Evolutionary conservation across 108 stramenopile genomes (phyloP), one percentile per base, ranked within the genome.

Genomic region (Aurantiochytrium sp.): DNA sequence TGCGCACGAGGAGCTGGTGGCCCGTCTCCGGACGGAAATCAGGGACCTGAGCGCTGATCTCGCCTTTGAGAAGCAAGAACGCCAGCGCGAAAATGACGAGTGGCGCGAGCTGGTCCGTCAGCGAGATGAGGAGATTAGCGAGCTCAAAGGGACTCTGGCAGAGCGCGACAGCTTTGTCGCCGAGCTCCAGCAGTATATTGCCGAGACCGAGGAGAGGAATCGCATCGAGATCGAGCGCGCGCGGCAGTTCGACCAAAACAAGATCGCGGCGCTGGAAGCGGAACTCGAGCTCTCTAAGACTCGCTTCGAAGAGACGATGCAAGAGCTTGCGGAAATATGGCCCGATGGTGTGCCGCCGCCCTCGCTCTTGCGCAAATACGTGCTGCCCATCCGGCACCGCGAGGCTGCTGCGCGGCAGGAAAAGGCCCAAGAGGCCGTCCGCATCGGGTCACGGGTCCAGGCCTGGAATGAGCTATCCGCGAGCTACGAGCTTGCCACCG

Each of bases 291-390:
- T 48, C 12, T 6, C 45, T 6, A 48, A 81, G 24, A 10, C 6
- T 6, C 2, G 32, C 12, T 4, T 27, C 24, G 73, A 81, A 2
- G 45, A 48, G 45, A 41, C 4, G 6, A 81, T 81, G 73, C n/a
- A 48, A 41, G 73, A 81, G 4, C 39, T 81, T 81, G 73, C 73
- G 6, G 45, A 41, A 1, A 48, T 81, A 0, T 81, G 73, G 73
- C 73, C 73, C n/a, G 73, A 81, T 48, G 73, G 45, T 1, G 45
- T 81, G 8, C 73, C 73, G 12, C 73, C 73, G n/a, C 73, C 73
- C 6, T 81, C 73, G 30, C 39, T 81, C 12, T 24, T 81, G 1
- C 39, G 73, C 1, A 81, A 81, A 48, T 81, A 39, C 45, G 73
- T 81, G 6, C 0, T 81, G 27, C 73, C 73, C n/a, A 81, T 81